Base-by-base conservation (phyloP, 176 grass and related monocot genomes). In the Oropetium thomaeum region DNA sequence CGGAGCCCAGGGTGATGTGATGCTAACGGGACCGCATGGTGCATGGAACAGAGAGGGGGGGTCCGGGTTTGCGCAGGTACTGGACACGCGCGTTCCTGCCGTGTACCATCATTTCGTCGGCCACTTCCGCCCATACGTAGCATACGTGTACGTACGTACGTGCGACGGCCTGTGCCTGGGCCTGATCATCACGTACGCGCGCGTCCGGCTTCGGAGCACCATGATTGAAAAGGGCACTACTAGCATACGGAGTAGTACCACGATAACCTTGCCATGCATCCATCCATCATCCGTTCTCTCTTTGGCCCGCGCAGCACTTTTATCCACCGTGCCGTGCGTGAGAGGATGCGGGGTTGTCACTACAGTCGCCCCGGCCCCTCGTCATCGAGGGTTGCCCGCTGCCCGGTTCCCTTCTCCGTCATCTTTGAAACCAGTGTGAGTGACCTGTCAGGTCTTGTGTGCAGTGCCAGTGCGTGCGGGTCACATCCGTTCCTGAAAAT, bases 331-430 rank as follows among this genome's bases (percentile, higher is more conserved):
- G 79, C 59, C n/a, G n/a, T n/a, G n/a, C n/a, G n/a, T n/a, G n/a
- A n/a, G 38, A 64, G 16, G 35, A 49, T 49, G 73, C 58, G 59
- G 0, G 82, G 85, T 44, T 65, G 72, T 82, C 78, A 72, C 58
- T 82, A 26, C 20, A 7, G 72, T 10, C 29, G 33, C 66, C 83
- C n/a, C n/a, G n/a, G n/a, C n/a, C n/a, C n/a, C 19, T 60, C 79
- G 73, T 87, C 67, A 78, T 78, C 74, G 25, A 41, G 34, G 20
- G n/a, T n/a, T n/a, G n/a, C n/a, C n/a, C n/a, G n/a, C n/a, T n/a
- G n/a, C n/a, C n/a, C 12, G 67, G 85, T 82, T 87, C 79, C 85
- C 73, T 8, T 31, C 13, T 32, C 32, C 27, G 25, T 5, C 4
- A 22, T 2, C 20, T 2, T 23, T 62, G 37, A 29, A 47, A 10